Conservation (phyloP, 257 asterid genomes). For the Penstemon newberryi region DNA sequence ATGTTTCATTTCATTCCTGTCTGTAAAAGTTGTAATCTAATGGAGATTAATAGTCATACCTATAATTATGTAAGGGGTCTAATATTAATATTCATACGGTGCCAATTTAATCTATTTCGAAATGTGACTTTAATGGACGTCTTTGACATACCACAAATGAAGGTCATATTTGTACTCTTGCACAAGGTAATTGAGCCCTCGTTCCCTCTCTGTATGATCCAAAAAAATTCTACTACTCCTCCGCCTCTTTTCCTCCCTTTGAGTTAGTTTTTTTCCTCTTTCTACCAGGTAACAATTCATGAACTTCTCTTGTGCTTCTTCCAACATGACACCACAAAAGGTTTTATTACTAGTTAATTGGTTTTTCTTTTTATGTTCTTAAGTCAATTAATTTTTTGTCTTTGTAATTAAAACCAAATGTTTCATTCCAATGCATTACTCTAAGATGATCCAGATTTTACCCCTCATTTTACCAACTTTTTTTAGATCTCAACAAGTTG, state of each 20-base stretch:
- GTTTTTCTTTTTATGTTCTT: too few species aligned
- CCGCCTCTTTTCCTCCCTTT: background rate
- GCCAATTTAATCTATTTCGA: background rate
- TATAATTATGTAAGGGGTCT: background rate
- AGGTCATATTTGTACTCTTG: background rate
- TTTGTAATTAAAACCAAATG: background rate
- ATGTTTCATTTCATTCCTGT: background rate
- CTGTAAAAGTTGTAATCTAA: background rate
- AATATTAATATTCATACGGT: background rate
- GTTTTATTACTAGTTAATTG: too few species aligned
- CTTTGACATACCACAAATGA: background rate
- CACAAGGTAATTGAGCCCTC: background rate
- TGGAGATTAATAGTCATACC: background rate
- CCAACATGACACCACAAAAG: background rate
- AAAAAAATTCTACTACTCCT: background rate
- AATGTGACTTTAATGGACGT: background rate
- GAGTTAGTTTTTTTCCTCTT: background rate
- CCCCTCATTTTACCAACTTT: too few species aligned
- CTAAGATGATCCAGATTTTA: too few species aligned
- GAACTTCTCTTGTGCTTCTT: background rate
- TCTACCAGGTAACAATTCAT: background rate
- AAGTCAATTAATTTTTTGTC: too few species aligned
- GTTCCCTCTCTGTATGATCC: background rate
- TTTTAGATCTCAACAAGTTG: too few species aligned
- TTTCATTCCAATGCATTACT: too few species aligned